phyloP scores from a whole-genome alignment of 2,329 filamentous ascomycete genomes.

The Ophiocordyceps unilateralis region DNA sequence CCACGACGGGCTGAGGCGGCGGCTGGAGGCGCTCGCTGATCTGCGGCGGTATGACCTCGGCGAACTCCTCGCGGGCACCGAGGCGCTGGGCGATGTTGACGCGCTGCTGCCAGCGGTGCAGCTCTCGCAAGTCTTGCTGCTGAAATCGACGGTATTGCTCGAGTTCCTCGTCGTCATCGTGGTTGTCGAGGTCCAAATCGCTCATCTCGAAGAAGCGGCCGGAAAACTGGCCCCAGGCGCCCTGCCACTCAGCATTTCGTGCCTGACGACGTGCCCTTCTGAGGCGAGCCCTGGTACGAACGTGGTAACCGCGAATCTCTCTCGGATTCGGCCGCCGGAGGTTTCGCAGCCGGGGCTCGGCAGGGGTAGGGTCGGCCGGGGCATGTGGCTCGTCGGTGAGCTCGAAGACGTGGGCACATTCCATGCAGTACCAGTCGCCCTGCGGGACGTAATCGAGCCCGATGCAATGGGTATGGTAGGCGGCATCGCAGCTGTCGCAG shows the following conservation, averaged over 20 bases:
- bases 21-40: slow-evolving; percentile 47
- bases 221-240: slow-evolving; percentile 56
- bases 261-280: slow-evolving; percentile 38
- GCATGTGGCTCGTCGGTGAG: slow-evolving; percentile 12
- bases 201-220: slow-evolving; percentile 42
- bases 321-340: slow-evolving; percentile 15
- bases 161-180: slow-evolving; percentile 47
- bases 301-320: slow-evolving; percentile 17
- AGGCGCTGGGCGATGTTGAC: slow-evolving; percentile 67
- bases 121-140: slow-evolving; percentile 38
- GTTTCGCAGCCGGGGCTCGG: slow-evolving; percentile 9
- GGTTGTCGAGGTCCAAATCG: slow-evolving; percentile 22
- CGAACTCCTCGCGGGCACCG: slow-evolving; percentile 57
- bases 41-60: slow-evolving; percentile 35
- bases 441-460: slow-evolving; percentile 61
- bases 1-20: slow-evolving; percentile 37
- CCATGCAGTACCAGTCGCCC: slow-evolving; percentile 81
- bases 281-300: slow-evolving; percentile 39
- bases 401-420: slow-evolving; percentile 43
- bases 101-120: slow-evolving; percentile 65
- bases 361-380: neutral
- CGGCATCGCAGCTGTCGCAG: slow-evolving; percentile 79
- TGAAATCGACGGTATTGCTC: slow-evolving; percentile 36
- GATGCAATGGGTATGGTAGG: slow-evolving; percentile 85
- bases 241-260: slow-evolving; percentile 76